These are phyloP conservation scores for Pythium sp. DNA, from an alignment of 352 stramenopile species.

Conservation along the genomic window DNA sequence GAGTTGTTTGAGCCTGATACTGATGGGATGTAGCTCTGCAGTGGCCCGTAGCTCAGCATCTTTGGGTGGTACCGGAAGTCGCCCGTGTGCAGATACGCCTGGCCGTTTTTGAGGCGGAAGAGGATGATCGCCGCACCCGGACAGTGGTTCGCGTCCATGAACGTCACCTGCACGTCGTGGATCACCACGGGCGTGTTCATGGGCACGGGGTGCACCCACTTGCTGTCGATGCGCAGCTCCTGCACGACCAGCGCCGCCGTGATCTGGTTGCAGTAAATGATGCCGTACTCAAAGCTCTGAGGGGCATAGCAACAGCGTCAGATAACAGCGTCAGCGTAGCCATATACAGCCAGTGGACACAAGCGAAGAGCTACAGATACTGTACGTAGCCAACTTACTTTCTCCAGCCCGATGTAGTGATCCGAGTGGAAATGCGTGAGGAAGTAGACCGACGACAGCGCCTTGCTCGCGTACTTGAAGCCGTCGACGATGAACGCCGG, in stretches of 20 bases:
- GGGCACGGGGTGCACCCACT: conserved; percentile 89
- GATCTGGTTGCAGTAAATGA: conserved; percentile 95
- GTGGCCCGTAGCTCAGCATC: conserved; percentile 62
- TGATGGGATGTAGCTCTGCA: conserved; percentile 45
- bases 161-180: conserved; percentile 89
- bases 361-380: background rate
- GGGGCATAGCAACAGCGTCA: background rate
- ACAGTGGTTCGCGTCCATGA: conserved; percentile 97
- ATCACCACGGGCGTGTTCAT: conserved; percentile 88
- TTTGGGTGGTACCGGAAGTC: conserved; percentile 79
- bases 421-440: conserved; percentile 98
- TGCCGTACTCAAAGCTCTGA: conserved; percentile 85
- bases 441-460: conserved; percentile 90
- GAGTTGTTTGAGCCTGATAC: background rate
- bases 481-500: conserved; percentile 87
- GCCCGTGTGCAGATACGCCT: conserved; percentile 90
- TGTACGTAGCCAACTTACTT: conserved; percentile 22
- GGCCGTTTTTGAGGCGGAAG: conserved; percentile 85
- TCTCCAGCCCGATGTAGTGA: conserved; percentile 93
- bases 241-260: conserved; percentile 91
- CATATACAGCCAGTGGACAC: background rate
- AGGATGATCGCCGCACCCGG: conserved; percentile 95
- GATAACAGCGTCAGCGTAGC: background rate
- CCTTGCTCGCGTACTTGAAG: conserved; percentile 76
- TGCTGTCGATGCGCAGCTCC: conserved; percentile 88